A percentile compares a stretch with the other conserved stretches of the same genome.
Conservation (phyloP, 305 asterid species). For the Lippia alba region DNA sequence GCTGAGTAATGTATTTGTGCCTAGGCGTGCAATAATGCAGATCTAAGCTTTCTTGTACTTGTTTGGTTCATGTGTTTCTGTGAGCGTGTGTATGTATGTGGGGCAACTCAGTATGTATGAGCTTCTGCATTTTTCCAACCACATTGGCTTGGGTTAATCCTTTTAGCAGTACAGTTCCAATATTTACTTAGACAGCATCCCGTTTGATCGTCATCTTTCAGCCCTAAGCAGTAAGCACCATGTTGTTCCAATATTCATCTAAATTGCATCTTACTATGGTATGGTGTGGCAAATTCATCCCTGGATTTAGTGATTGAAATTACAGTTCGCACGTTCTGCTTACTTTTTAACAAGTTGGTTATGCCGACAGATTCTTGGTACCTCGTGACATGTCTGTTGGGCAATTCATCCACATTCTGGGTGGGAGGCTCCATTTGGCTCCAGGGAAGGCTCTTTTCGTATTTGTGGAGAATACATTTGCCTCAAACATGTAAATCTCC, state of each 20-base stretch:
- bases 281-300: conserved; percentile 5
- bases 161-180: background rate
- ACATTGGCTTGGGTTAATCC: background rate
- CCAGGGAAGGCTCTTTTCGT: conserved; percentile 93
- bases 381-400: conserved; percentile 97
- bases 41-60: no score
- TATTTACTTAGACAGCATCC: background rate
- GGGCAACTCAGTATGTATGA: background rate
- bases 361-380: conserved; percentile 72
- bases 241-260: background rate
- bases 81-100: conserved; percentile 4
- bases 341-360: background rate
- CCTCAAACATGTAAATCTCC: conserved; percentile 80
- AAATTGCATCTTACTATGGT: no score
- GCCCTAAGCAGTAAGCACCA: background rate
- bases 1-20: background rate
- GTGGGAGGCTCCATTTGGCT: conserved; percentile 81
- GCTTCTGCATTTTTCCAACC: background rate
- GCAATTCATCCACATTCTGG: conserved; percentile 80
- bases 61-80: no score
- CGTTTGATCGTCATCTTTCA: background rate
- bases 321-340: background rate
- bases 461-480: conserved; percentile 78
- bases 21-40: no score
- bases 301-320: no score